Percentiles rank a stretch among this genome's conserved stretches.
These are phyloP conservation scores for Nitzschia inconspicua DNA, from an alignment of 108 stramenopile species.

Conservation along the genomic window DNA sequence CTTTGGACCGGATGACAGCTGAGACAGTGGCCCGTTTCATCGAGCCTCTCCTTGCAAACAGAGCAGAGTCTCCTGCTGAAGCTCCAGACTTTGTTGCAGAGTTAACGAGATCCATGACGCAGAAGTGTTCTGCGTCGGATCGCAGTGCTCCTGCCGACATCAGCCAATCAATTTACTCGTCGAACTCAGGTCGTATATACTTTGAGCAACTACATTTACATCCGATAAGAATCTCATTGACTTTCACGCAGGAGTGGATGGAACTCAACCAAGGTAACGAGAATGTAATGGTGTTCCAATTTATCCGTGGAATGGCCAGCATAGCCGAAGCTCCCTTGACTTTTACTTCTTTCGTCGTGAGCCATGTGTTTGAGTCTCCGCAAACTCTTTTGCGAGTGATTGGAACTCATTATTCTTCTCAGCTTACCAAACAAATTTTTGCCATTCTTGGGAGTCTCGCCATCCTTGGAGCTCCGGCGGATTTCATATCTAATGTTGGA, in stretches of 20 bases:
- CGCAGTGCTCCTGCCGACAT: constrained; percentile 50
- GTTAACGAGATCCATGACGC: constrained; percentile 52
- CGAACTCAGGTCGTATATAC: constrained; percentile 70
- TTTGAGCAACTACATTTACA: constrained; percentile 72
- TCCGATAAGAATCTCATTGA: constrained; percentile 68
- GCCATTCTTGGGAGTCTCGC: constrained; percentile 66
- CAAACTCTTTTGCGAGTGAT: constrained; percentile 56
- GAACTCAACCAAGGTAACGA: constrained; percentile 52
- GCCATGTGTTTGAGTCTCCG: constrained; percentile 81
- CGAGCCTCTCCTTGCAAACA: constrained; percentile 31
- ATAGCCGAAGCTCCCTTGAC: constrained; percentile 75
- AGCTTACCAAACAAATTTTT: constrained; percentile 75
- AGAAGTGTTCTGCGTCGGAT: constrained; percentile 37
- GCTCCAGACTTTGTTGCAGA: constrained; percentile 31
- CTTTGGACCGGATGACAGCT: constrained; percentile 72
- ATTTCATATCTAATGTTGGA: constrained; percentile 82
- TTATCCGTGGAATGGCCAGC: constrained; percentile 75
- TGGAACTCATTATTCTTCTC: constrained; percentile 74
- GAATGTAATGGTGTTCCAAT: constrained; percentile 64
- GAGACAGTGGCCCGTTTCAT: constrained; percentile 67
- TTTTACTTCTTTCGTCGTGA: constrained; percentile 78
- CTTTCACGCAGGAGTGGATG: constrained; percentile 78
- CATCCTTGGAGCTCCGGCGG: constrained; percentile 76
- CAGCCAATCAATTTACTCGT: constrained; percentile 47
- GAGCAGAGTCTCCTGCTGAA: constrained; percentile 28